These are phyloP conservation scores for Tulasnella sp. DNA, from an alignment of 768 basidiomycete species.

Conservation along the genomic window DNA sequence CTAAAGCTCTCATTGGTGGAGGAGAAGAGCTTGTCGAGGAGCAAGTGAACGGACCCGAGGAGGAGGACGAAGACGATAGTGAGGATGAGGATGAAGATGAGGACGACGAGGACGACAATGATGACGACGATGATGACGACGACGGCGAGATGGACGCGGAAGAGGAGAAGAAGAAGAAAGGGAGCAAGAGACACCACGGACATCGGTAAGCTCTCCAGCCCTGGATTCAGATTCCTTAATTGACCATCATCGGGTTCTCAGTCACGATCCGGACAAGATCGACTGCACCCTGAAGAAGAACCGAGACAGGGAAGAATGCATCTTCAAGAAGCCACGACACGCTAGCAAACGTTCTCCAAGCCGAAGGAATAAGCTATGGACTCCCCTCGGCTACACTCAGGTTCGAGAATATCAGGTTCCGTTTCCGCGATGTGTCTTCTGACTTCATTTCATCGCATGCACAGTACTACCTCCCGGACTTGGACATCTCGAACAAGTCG, in stretches of 20 bases:
- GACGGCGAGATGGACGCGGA: neutral
- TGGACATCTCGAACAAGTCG: slow-evolving; percentile 37
- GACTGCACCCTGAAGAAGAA: slow-evolving; percentile 42
- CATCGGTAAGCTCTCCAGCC: slow-evolving; percentile 23
- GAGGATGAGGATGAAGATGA: slow-evolving; percentile 13
- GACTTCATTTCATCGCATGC: slow-evolving; percentile 7
- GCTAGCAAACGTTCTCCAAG: slow-evolving; percentile 58
- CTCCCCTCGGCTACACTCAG: slow-evolving; percentile 77
- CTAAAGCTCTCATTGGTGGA: neutral
- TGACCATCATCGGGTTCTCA: neutral
- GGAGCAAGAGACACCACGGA: slow-evolving; percentile 34
- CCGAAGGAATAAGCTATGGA: slow-evolving; percentile 53
- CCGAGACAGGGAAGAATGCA: slow-evolving; percentile 52
- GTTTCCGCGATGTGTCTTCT: slow-evolving; percentile 39
- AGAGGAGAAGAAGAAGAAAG: neutral
- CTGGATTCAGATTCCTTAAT: neutral
- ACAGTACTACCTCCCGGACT: slow-evolving; percentile 56
- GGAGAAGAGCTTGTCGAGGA: slow-evolving; percentile 7
- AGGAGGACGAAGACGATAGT: slow-evolving; percentile 6
- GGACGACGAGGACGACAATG: slow-evolving; percentile 18
- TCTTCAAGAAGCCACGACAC: slow-evolving; percentile 43
- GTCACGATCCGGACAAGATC: slow-evolving; percentile 23
- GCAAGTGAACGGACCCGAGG: slow-evolving; percentile 10
- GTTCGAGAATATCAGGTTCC: slow-evolving; percentile 27
- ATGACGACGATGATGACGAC: slow-evolving; percentile 14